phyloP scores from a whole-genome alignment of 2,329 filamentous ascomycete genomes.

The Fusarium oxysporum region DNA sequence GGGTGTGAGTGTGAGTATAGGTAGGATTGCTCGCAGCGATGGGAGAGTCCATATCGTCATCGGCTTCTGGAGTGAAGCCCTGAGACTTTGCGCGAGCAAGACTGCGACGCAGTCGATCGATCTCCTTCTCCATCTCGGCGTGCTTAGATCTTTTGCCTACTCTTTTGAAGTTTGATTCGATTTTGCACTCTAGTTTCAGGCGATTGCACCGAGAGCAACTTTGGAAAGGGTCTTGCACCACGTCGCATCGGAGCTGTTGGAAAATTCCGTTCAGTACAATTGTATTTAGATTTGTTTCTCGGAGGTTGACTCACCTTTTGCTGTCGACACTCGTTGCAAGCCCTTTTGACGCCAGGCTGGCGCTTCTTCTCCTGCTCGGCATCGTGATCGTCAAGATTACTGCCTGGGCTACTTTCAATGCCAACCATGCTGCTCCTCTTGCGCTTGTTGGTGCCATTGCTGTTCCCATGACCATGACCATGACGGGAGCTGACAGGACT shows the following conservation, averaged over 20 bases:
- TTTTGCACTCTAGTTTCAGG: constrained; percentile 84
- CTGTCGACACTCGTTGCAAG: constrained; percentile 87
- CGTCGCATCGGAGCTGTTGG: constrained; percentile 81
- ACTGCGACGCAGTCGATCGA: constrained; percentile 73
- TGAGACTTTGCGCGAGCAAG: constrained; percentile 70
- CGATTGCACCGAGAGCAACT: constrained; percentile 82
- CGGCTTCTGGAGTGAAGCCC: constrained; percentile 67
- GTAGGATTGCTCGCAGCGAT: constrained; percentile 62
- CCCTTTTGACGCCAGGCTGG: constrained; percentile 78
- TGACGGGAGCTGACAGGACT: constrained; percentile 66
- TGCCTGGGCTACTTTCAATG: constrained; percentile 72
- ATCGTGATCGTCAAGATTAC: constrained; percentile 61
- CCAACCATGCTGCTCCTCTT: constrained; percentile 66
- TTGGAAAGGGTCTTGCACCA: constrained; percentile 82
- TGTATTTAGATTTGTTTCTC: not conserved
- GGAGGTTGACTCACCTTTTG: constrained; percentile 74
- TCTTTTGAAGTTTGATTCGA: constrained; percentile 89
- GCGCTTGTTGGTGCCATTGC: constrained; percentile 61
- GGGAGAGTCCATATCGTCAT: constrained; percentile 70
- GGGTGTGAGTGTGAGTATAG: constrained; percentile 70
- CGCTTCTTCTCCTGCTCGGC: constrained; percentile 72
- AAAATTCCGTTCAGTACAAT: constrained; percentile 16
- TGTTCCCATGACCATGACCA: constrained; percentile 56
- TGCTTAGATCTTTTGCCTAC: constrained; percentile 85
- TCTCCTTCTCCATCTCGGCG: constrained; percentile 88